Conservation (phyloP, 2,329 filamentous ascomycete genomes). For the Chaetomiaceae sp. region DNA sequence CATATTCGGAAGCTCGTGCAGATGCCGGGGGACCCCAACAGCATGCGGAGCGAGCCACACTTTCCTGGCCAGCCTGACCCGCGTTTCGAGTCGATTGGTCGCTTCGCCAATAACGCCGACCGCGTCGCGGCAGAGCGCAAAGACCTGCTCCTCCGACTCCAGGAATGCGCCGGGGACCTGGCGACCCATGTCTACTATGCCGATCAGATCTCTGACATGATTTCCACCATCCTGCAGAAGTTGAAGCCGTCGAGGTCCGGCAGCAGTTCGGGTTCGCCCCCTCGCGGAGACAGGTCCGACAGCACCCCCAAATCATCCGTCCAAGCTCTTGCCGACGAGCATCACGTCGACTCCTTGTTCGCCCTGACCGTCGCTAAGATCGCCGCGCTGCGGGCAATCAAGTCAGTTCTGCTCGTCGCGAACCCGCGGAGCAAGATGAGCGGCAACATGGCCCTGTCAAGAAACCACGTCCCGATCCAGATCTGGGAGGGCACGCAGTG, state of each 20-base stretch:
- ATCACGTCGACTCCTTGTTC: slow-evolving; percentile 49
- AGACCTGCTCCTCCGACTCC: slow-evolving; percentile 64
- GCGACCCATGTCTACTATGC: slow-evolving; percentile 96
- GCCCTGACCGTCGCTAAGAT: slow-evolving; percentile 51
- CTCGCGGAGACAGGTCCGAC: slow-evolving; percentile 47
- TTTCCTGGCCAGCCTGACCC: slow-evolving; percentile 28
- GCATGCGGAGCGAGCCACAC: slow-evolving; percentile 25
- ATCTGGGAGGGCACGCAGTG: slow-evolving; percentile 97
- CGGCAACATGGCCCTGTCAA: slow-evolving; percentile 59
- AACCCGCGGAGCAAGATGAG: slow-evolving; percentile 60
- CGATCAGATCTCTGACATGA: slow-evolving; percentile 94
- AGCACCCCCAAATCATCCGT: slow-evolving; percentile 31
- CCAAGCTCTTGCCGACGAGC: slow-evolving; percentile 31
- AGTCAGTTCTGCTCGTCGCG: slow-evolving; percentile 75
- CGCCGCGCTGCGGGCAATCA: slow-evolving; percentile 71
- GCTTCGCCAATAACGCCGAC: slow-evolving; percentile 34
- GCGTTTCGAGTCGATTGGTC: slow-evolving; percentile 25
- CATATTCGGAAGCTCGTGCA: slow-evolving; percentile 76
- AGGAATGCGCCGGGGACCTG: slow-evolving; percentile 81
- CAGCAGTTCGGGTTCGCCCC: slow-evolving; percentile 39
- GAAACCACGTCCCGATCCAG: slow-evolving; percentile 70
- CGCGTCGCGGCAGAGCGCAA: slow-evolving; percentile 46
- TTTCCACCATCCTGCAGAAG: slow-evolving; percentile 70
- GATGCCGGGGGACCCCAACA: slow-evolving; percentile 42
- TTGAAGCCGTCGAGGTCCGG: slow-evolving; percentile 60